Conservation (phyloP, 176 grass and related monocot species). For the maize (Zea mays) region Zm-B73-REFERENCE-NAM-5.0 NC_050101.1:102936501-102937000, state of each 20-base stretch:
- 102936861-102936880: too few species aligned
- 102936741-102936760: not conserved
- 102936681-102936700: not conserved
- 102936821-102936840: too few species aligned
- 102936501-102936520: conserved; percentile 11
- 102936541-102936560: not conserved
- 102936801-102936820: too few species aligned
- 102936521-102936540: not conserved
- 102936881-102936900: too few species aligned
- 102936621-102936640: not conserved
- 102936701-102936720: not conserved
- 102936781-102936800: too few species aligned
- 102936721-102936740: not conserved
- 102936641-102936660: not conserved
- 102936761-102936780: not conserved
- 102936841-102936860: too few species aligned
- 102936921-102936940: too few species aligned
- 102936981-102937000: too few species aligned
- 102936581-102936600: not conserved
- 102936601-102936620: not conserved
- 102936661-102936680: not conserved
- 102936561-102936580: not conserved
- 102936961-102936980: too few species aligned
- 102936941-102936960: too few species aligned
- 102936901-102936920: too few species aligned